Evolutionary conservation across 495 filamentous ascomycete genomes (phyloP).

Genomic region (Glarea lozoyensis): DNA sequence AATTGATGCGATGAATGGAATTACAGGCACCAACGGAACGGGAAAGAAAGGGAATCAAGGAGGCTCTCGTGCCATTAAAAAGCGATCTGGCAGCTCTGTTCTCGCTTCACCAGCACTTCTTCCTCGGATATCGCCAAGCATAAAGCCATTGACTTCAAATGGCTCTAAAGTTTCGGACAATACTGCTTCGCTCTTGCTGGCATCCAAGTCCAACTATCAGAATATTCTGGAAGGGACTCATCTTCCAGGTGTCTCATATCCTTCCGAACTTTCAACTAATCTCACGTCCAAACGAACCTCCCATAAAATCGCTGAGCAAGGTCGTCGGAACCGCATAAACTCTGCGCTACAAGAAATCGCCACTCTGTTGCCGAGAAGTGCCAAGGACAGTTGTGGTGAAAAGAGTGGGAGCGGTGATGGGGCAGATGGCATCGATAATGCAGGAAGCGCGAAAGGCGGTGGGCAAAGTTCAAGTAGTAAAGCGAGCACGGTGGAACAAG

Average conservation of each 20-base stretch:
- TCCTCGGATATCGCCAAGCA: slow-evolving; percentile 91
- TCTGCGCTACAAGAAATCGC: slow-evolving; percentile 88
- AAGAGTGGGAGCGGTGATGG: slow-evolving; percentile 31
- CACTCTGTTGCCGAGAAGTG: slow-evolving; percentile 55
- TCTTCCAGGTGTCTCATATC: slow-evolving; percentile 84
- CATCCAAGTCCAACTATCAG: slow-evolving; percentile 95
- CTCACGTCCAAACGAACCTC: slow-evolving; percentile 94
- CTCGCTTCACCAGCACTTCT: slow-evolving; percentile 70
- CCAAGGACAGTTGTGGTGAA: slow-evolving; percentile 32
- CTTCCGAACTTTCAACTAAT: slow-evolving; percentile 81
- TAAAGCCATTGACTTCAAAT: slow-evolving; percentile 82
- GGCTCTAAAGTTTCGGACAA: slow-evolving; percentile 43
- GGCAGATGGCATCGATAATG: slow-evolving; percentile 18
- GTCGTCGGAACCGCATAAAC: slow-evolving; percentile 90
- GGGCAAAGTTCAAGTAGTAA: slow-evolving; percentile 69
- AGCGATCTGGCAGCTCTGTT: slow-evolving; percentile 73
- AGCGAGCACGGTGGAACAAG: slow-evolving; percentile 90
- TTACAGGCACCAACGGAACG: slow-evolving; percentile 1
- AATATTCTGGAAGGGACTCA: slow-evolving; percentile 91
- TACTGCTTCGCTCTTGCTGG: slow-evolving; percentile 75
- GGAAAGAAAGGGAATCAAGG: slow-evolving; percentile 34
- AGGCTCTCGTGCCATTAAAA: slow-evolving; percentile 43
- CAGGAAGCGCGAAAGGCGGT: slow-evolving; percentile 24
- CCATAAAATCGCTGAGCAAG: slow-evolving; percentile 97
- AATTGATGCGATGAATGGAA: slow-evolving; percentile 27